Percentiles rank a stretch among this genome's conserved stretches.
These are phyloP conservation scores for Cruciata laevipes DNA, from an alignment of 257 asterid genomes.

Conservation along the genomic window DNA sequence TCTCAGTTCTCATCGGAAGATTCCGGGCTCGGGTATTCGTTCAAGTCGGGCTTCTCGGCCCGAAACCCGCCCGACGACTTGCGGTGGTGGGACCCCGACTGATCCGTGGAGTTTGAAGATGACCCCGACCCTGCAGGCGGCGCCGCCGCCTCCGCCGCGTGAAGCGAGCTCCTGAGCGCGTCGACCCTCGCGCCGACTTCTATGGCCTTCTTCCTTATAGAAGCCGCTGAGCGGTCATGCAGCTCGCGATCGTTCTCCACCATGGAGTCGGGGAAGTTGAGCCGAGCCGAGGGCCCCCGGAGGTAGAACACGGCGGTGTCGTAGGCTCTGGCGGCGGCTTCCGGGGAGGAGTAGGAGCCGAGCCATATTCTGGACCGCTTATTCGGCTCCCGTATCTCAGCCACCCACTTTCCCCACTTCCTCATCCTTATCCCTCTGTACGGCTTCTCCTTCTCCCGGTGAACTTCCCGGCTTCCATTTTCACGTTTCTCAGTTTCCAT, in stretches of 20 bases:
- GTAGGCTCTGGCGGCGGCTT: constrained; percentile 89
- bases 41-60: constrained; percentile 61
- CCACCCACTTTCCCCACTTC: constrained; percentile 98
- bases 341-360: constrained; percentile 79
- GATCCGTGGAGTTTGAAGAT: constrained; percentile 5
- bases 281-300: constrained; percentile 77
- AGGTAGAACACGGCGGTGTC: constrained; percentile 77
- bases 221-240: constrained; percentile 59
- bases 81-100: not conserved
- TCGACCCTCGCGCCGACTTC: constrained; percentile 92
- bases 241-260: constrained; percentile 24
- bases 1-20: constrained; percentile 41
- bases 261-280: constrained; percentile 69
- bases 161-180: constrained; percentile 41
- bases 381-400: constrained; percentile 85
- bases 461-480: constrained; percentile 13
- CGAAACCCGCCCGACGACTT: not conserved
- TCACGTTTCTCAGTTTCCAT: constrained; percentile 39
- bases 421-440: constrained; percentile 86
- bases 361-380: constrained; percentile 84
- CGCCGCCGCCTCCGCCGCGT: not conserved
- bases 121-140: not conserved
- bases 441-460: constrained; percentile 43
- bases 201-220: constrained; percentile 66
- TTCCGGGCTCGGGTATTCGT: constrained; percentile 75